Conservation (phyloP, 768 basidiomycete genomes). For the Lactarius deliciosus region DNA sequence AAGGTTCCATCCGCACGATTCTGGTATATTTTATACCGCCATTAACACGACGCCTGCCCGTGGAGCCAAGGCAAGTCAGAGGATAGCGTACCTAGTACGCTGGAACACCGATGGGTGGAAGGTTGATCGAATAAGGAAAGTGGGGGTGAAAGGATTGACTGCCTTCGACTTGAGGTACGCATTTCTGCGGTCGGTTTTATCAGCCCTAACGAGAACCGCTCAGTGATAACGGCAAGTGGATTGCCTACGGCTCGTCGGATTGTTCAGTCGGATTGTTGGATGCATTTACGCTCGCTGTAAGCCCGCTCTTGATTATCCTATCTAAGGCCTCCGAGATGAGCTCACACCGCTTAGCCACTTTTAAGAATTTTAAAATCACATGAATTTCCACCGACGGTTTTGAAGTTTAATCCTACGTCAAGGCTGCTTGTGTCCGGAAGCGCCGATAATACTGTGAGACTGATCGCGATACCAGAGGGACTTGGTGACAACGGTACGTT, state of each 20-base stretch:
- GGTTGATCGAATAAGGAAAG: constrained; percentile 62
- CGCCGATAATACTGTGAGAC: constrained; percentile 83
- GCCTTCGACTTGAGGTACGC: constrained; percentile 83
- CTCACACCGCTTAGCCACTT: constrained; percentile 57
- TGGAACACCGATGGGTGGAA: constrained; percentile 77
- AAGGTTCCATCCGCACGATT: constrained; percentile 59
- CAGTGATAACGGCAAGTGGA: constrained; percentile 76
- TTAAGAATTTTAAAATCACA: constrained; percentile 90
- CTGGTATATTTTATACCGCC: constrained; percentile 61
- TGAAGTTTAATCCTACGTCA: constrained; percentile 84
- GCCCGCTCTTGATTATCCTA: constrained; percentile 2
- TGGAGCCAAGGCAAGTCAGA: constrained; percentile 49
- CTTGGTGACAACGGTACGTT: constrained; percentile 38
- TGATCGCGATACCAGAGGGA: constrained; percentile 68
- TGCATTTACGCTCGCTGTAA: constrained; percentile 69
- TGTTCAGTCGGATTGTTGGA: constrained; percentile 83
- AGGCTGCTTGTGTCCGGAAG: constrained; percentile 85
- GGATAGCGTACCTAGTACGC: constrained; percentile 64
- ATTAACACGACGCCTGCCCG: constrained; percentile 69
- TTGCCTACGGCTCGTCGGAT: constrained; percentile 89
- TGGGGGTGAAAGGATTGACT: constrained; percentile 79
- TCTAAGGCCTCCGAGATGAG: background rate
- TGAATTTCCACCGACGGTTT: constrained; percentile 88
- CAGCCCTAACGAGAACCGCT: background rate
- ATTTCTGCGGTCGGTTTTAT: constrained; percentile 27